Percentiles rank a stretch among this genome's conserved stretches.
Conservation (phyloP, 345 rosid genomes). For the Lepidium sativum region DNA sequence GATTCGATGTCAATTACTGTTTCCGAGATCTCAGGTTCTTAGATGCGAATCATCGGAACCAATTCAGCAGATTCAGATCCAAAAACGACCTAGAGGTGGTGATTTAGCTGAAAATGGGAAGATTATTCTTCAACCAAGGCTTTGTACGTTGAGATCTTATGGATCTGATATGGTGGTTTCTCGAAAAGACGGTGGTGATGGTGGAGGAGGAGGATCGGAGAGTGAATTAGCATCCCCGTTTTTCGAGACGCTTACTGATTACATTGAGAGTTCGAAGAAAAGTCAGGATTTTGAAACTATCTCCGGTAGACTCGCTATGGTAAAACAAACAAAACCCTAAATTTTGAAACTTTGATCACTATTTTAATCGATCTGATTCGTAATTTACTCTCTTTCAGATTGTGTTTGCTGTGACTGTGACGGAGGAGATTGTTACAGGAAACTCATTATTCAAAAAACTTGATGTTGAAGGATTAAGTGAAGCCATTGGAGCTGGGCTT, state of each 20-base stretch:
- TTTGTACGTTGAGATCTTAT: conserved; percentile 82
- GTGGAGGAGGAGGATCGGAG: conserved; percentile 8
- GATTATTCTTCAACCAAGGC: conserved; percentile 71
- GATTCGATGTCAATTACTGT: conserved; percentile 28
- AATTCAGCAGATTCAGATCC: conserved; percentile 30
- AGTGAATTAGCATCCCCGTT: conserved; percentile 41
- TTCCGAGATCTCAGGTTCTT: background rate
- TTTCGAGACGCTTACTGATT: conserved; percentile 69
- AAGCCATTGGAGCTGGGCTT: conserved; percentile 58
- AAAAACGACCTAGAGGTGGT: conserved; percentile 25
- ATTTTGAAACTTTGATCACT: background rate
- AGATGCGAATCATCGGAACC: conserved; percentile 30
- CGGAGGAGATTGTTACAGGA: conserved; percentile 65
- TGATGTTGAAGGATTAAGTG: conserved; percentile 63
- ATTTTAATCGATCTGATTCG: background rate
- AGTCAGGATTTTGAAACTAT: conserved; percentile 87
- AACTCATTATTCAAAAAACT: conserved; percentile 71
- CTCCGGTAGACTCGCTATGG: conserved; percentile 92
- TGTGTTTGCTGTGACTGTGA: conserved; percentile 71
- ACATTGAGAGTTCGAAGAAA: conserved; percentile 81
- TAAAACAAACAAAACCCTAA: background rate
- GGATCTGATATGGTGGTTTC: conserved; percentile 55
- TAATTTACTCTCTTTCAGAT: conserved; percentile 32
- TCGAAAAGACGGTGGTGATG: conserved; percentile 32
- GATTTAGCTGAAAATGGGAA: conserved; percentile 41